phyloP scores from a whole-genome alignment of 2,329 filamentous ascomycete genomes.

The Lasiodiplodia citricola region DNA sequence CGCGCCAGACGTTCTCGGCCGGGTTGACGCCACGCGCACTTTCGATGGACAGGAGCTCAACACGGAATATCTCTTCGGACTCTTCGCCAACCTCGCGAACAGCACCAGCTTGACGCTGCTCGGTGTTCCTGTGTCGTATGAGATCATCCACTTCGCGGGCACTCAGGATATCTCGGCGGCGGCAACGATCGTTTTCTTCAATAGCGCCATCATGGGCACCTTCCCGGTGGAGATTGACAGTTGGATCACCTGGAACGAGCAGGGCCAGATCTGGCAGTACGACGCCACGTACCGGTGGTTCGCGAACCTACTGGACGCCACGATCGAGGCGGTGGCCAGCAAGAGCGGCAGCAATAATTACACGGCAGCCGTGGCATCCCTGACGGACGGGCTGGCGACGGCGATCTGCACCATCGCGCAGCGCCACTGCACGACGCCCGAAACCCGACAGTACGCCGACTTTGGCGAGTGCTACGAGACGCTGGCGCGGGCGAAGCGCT shows the following conservation, averaged over 20 bases:
- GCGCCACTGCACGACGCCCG: conserved; percentile 36
- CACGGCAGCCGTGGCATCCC: background rate
- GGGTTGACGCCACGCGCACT: conserved; percentile 42
- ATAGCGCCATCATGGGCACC: conserved; percentile 30
- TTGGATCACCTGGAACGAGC: conserved; percentile 41
- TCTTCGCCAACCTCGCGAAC: conserved; percentile 37
- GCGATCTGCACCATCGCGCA: conserved; percentile 35
- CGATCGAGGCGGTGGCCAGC: conserved; percentile 22
- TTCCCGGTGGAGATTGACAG: conserved; percentile 41
- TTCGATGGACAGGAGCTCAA: conserved; percentile 44
- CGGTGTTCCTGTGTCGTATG: conserved; percentile 33
- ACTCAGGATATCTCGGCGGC: conserved; percentile 41
- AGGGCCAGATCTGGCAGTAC: conserved; percentile 40
- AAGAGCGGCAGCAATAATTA: background rate
- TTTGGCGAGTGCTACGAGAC: conserved; percentile 34
- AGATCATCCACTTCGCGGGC: conserved; percentile 41
- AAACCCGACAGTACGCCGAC: conserved; percentile 34
- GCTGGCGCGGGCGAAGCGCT: conserved; percentile 36
- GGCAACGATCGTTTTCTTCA: conserved; percentile 38
- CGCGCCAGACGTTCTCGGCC: conserved; percentile 36
- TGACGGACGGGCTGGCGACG: conserved; percentile 29
- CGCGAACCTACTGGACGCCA: conserved; percentile 36
- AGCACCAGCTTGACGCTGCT: conserved; percentile 31
- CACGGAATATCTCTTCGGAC: conserved; percentile 47
- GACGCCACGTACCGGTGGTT: conserved; percentile 43